Conservation (phyloP, 2,329 filamentous ascomycete genomes). For the Eutypella sp. region DNA sequence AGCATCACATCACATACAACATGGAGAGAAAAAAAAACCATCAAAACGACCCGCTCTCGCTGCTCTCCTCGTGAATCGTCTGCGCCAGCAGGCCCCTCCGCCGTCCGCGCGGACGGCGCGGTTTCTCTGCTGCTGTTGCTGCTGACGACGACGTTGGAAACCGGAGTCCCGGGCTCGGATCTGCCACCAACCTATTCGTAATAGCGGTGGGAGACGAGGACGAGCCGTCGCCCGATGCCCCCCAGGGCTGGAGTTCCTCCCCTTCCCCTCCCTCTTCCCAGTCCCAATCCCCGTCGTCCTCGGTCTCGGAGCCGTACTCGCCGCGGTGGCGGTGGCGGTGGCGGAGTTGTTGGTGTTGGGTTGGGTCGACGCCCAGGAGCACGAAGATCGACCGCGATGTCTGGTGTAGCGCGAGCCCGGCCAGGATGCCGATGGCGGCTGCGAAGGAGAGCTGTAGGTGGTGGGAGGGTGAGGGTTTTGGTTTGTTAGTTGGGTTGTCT, state of each 20-base stretch:
- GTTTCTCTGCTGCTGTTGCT: conserved; percentile 19
- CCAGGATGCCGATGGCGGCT: conserved; percentile 22
- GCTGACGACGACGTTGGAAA: too few species aligned
- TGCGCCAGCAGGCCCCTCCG: conserved; percentile 53
- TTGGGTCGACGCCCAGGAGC: conserved; percentile 19
- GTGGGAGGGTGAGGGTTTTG: conserved; percentile 1
- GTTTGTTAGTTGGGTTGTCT: not conserved
- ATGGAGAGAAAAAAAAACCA: too few species aligned
- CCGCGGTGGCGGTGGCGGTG: too few species aligned
- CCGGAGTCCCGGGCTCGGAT: too few species aligned
- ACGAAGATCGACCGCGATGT: conserved; percentile 24
- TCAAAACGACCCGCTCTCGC: conserved; percentile 43
- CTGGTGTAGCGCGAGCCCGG: conserved; percentile 20
- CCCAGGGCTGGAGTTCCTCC: conserved; percentile 2
- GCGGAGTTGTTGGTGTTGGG: conserved; percentile 13
- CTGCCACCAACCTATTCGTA: too few species aligned
- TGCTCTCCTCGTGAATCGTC: conserved; percentile 69
- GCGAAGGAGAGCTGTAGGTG: conserved; percentile 23
- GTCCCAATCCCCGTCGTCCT: not conserved
- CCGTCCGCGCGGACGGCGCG: conserved; percentile 36
- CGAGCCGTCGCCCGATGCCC: conserved; percentile 9
- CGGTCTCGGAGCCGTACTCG: not conserved
- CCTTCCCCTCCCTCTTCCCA: conserved; percentile 6
- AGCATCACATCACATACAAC: too few species aligned
- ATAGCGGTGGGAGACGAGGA: too few species aligned